Percentiles rank a stretch among this genome's conserved stretches.
phyloP scores from a whole-genome alignment of 2,329 filamentous ascomycete genomes.

The Arthrocladium fulminans region DNA sequence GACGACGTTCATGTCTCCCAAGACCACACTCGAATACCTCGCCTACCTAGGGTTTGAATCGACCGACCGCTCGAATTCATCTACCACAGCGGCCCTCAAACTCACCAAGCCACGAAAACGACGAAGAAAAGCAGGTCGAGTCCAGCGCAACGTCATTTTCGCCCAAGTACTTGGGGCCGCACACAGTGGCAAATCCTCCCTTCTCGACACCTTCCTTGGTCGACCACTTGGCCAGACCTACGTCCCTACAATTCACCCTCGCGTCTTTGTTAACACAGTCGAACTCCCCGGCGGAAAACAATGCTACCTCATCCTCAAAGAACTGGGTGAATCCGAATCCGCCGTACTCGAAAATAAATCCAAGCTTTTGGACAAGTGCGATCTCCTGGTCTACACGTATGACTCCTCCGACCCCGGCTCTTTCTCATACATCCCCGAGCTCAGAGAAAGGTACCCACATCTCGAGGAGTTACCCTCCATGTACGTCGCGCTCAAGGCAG shows the following conservation, averaged over 20 bases:
- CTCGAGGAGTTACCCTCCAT: slow-evolving; percentile 84
- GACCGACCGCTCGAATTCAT: slow-evolving; percentile 58
- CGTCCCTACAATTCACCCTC: slow-evolving; percentile 88
- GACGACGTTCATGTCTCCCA: slow-evolving; percentile 94
- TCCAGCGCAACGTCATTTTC: slow-evolving; percentile 88
- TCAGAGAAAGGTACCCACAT: slow-evolving; percentile 70
- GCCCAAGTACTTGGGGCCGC: slow-evolving; percentile 85
- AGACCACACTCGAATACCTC: slow-evolving; percentile 89
- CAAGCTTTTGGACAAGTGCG: slow-evolving; percentile 77
- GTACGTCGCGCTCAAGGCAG: slow-evolving; percentile 89
- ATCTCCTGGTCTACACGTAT: slow-evolving; percentile 90
- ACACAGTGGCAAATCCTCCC: slow-evolving; percentile 79
- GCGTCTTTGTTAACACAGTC: slow-evolving; percentile 89
- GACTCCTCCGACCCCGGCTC: slow-evolving; percentile 95
- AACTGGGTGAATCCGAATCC: slow-evolving; percentile 79
- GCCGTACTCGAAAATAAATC: slow-evolving; percentile 86
- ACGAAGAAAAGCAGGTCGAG: slow-evolving; percentile 68
- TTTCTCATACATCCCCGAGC: slow-evolving; percentile 78
- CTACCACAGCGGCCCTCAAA: slow-evolving; percentile 76
- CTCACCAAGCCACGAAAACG: slow-evolving; percentile 87
- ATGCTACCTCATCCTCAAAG: slow-evolving; percentile 90
- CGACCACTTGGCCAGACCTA: slow-evolving; percentile 72
- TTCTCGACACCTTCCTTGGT: slow-evolving; percentile 85
- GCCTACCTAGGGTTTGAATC: slow-evolving; percentile 94
- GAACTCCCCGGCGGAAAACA: slow-evolving; percentile 93